phyloP scores from a whole-genome alignment of 2,329 filamentous ascomycete species.

The Neospermospora avenae region DNA sequence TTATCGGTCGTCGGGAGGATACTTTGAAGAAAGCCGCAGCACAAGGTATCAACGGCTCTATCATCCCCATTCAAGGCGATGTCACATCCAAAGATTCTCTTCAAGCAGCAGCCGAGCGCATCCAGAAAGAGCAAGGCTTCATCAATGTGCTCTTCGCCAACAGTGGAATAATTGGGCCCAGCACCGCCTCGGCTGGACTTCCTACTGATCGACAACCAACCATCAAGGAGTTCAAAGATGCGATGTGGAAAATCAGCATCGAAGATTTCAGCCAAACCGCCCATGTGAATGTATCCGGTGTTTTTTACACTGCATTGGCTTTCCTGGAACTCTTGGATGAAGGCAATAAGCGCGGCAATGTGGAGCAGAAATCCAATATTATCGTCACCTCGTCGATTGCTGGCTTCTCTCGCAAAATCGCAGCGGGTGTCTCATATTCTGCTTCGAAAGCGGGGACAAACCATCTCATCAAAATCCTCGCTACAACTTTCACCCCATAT shows the following conservation, averaged over 20 bases:
- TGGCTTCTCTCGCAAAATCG: constrained; percentile 66
- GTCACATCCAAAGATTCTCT: constrained; percentile 61
- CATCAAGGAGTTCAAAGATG: constrained; percentile 44
- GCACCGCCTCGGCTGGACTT: not conserved
- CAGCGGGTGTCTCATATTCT: constrained; percentile 74
- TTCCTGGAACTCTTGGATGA: constrained; percentile 65
- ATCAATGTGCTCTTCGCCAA: constrained; percentile 59
- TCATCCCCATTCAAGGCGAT: constrained; percentile 43
- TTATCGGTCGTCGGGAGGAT: constrained; percentile 49
- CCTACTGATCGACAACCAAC: constrained; percentile 39
- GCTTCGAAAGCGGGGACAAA: constrained; percentile 71
- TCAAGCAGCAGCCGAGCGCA: constrained; percentile 49
- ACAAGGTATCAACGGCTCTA: constrained; percentile 18
- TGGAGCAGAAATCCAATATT: constrained; percentile 46
- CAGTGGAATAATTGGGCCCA: constrained; percentile 52
- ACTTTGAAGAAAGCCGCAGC: constrained; percentile 46
- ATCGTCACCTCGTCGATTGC: constrained; percentile 72
- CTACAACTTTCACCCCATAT: constrained; percentile 58
- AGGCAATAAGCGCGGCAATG: constrained; percentile 54
- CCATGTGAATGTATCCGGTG: constrained; percentile 14
- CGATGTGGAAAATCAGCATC: constrained; percentile 36
- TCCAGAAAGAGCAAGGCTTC: constrained; percentile 52
- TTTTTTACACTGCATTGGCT: constrained; percentile 63
- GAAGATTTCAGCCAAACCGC: constrained; percentile 59
- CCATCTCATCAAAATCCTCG: constrained; percentile 67